Base-by-base conservation (phyloP, 140 eudicot species). In the Anethum foeniculum region DNA sequence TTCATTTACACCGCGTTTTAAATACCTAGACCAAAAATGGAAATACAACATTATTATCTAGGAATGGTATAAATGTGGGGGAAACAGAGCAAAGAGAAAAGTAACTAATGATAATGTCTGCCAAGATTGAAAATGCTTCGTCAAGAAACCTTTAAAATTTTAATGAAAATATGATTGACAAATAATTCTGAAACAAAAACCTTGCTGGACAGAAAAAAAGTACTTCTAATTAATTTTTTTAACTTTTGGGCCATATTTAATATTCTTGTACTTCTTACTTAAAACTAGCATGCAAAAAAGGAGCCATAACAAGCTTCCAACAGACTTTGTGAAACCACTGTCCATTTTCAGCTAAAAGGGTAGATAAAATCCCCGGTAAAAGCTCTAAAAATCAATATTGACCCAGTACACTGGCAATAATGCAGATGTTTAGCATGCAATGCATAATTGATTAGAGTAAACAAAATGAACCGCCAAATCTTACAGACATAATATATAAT, bases 11-110 rank as follows among this genome's bases (percentile, higher is more conserved):
- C 80, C 80, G 10, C 80, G 69, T 77, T 77, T 77, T 77, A 77
- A 77, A 21, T 77, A 77, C 71, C 98, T 93, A 76, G 48, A 82
- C 21, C 23, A 49, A 10, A 72, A 44, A 60, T 51, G 15, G 47
- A 56, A 64, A 78, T 39, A 68, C 34, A 54, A 46, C 8, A 11
- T 30, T 51, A 18, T 18, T 2, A 34, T 34, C 15, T 15, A 38
- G 27, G 48, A 71, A 8, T 9, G 44, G 25, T 21, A 71, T 71
- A 1, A 71, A 3, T 36, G 14, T 18, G 14, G 30, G 30, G 38
- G 73, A 6, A 65, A 65, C 39, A 65, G 72, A 68, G 18, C 74
- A 68, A 39, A 39, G 6, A 5, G 43, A 39, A 39, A 68, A 68
- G 74, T 68, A 27, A 62, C 69, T 25, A 71, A 71, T 0, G 52